phyloP scores from a whole-genome alignment of 2,329 filamentous ascomycete species.

The Penicillium hesseltinei region DNA sequence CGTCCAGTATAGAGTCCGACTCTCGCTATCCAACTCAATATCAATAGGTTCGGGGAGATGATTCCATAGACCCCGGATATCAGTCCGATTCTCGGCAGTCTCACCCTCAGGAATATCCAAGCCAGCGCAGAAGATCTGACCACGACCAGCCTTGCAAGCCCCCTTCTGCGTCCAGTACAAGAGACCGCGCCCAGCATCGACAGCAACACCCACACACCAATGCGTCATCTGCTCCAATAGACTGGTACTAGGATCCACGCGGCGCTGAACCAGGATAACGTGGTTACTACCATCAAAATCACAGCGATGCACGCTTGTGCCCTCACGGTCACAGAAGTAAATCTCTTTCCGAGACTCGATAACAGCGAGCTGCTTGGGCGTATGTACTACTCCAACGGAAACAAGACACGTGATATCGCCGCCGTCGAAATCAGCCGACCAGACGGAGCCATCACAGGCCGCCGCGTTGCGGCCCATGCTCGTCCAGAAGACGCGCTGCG shows the following conservation, averaged over 20 bases:
- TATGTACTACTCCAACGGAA: slow-evolving; percentile 47
- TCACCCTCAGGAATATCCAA: slow-evolving; percentile 41
- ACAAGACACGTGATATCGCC: slow-evolving; percentile 47
- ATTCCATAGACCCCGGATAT: slow-evolving; percentile 46
- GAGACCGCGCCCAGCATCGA: slow-evolving; percentile 44
- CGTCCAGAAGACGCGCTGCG: slow-evolving; percentile 50
- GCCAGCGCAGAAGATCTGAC: slow-evolving; percentile 54
- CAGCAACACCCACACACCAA: slow-evolving; percentile 58
- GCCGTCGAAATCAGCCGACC: slow-evolving; percentile 52
- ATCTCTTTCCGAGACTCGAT: slow-evolving; percentile 30
- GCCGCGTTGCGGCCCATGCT: slow-evolving; percentile 47
- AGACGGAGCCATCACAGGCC: slow-evolving; percentile 44
- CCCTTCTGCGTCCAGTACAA: slow-evolving; percentile 65
- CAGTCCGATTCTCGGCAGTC: slow-evolving; percentile 37
- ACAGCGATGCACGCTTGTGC: slow-evolving; percentile 36
- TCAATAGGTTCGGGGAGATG: slow-evolving; percentile 58
- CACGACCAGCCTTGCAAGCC: slow-evolving; percentile 49
- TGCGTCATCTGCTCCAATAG: slow-evolving; percentile 33
- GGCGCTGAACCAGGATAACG: slow-evolving; percentile 41
- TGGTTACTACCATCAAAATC: slow-evolving; percentile 36
- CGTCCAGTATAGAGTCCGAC: slow-evolving; percentile 57
- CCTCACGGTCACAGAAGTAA: slow-evolving; percentile 49
- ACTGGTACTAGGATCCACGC: slow-evolving; percentile 10
- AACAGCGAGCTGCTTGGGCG: slow-evolving; percentile 45
- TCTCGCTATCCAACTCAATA: slow-evolving; percentile 52